Evolutionary conservation across 352 stramenopile genomes (phyloP).

Genomic region (Globisporangium recalcitrans): DNA sequence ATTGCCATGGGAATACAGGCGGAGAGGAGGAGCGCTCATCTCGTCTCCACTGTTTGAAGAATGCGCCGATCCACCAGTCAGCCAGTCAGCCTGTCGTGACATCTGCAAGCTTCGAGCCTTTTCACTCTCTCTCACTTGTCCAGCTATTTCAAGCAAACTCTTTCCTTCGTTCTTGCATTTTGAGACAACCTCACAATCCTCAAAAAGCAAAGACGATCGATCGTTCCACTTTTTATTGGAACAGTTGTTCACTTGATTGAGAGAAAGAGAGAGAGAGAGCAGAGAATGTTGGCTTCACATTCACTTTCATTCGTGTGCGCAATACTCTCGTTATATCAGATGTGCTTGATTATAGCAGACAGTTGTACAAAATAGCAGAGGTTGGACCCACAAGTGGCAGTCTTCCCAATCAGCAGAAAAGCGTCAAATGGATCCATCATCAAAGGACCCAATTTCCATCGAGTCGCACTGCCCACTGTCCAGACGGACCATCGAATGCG

Average conservation of each 20-base stretch:
- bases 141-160: too few species aligned
- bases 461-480: not conserved
- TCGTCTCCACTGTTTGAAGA: not conserved
- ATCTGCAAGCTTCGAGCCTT: not conserved
- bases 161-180: too few species aligned
- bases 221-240: too few species aligned
- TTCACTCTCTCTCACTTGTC: not conserved
- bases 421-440: not conserved
- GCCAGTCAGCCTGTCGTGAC: not conserved
- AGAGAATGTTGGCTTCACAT: too few species aligned
- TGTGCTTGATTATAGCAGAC: not conserved
- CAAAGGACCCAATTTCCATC: not conserved
- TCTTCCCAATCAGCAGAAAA: not conserved
- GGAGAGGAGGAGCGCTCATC: not conserved
- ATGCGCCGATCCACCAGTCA: not conserved
- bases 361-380: too few species aligned
- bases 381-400: not conserved
- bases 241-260: too few species aligned
- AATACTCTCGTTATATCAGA: too few species aligned
- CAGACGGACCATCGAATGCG: not conserved
- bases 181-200: too few species aligned
- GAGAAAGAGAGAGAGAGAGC: too few species aligned
- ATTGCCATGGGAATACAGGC: not conserved
- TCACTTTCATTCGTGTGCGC: too few species aligned
- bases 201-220: too few species aligned